Evolutionary conservation across 1,139 yeast species (phyloP), one percentile per base, ranked within the genome.

Genomic region (Tardiomyces blankii): DNA sequence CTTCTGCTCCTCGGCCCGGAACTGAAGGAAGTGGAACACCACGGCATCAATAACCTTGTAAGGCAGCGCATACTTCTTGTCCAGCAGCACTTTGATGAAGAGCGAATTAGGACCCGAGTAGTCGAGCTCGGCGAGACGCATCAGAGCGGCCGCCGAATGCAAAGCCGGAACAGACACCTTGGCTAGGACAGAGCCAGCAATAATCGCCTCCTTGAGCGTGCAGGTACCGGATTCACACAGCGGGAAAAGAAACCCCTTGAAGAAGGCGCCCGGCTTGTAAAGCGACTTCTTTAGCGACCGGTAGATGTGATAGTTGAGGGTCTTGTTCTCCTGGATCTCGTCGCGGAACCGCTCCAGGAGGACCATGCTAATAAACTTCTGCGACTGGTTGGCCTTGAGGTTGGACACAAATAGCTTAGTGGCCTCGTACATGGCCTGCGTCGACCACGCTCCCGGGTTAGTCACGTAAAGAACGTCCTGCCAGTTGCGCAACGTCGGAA

Each of bases 221-320:
- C 97, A 89, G 18, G 65, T 58, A n/a, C 67, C 69, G 18, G 59
- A 53, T 28, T 80, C 75, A 27, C 87, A 85, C 49, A 91, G 71
- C 13, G 97, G 97, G 61, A 91, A 85, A 49, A 91, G 70, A 59
- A 91, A 89, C 1, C 98, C 99, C 65, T 88, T 89, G 74, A 91
- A 91, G 59, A 89, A 93, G 14, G 98, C 98, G 48, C 94, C 91
- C 23, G 99, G 98, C 65, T 91, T 93, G 70, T 91, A 91, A 46
- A 93, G 74, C 0, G 96, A 78, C 67, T 93, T 93, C 64, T 89
- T 89, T 55, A 91, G 69, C 1, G 98, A 81, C 60, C 96, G 78
- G 65, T 91, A 91, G 43, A 91, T 73, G 62, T 91, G 99, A 63
- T 91, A 91, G 65, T 93, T 89, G 69, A 70, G 66, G 13, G 66